Evolutionary conservation across 768 basidiomycete genomes (phyloP), one percentile per base, ranked within the genome.

Genomic region (Naganishia friedmannii): DNA sequence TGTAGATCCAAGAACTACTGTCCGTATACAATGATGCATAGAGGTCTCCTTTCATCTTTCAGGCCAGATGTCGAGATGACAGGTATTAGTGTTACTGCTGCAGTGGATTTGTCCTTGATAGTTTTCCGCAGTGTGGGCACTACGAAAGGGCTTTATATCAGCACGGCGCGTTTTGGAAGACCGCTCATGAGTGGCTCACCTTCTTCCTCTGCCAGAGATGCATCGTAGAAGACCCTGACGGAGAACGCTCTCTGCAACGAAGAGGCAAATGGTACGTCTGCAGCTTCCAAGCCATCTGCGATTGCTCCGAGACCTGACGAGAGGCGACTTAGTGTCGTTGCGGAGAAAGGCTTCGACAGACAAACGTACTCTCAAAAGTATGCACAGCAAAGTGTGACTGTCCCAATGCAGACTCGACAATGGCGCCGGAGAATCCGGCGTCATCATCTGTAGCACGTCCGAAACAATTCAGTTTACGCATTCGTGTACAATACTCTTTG

Each of bases 321-420:
- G 17, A n/a, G 39, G 34, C n/a, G 34, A 37, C 34, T 58, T n/a
- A 58, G 57, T 37, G 7, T 58, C 34, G 5, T 3, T 5, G 3
- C 13, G 17, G 31, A 28, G 57, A 17, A 2, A 42, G 28, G 55
- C 7, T 34, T 2, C 5, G n/a, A 21, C n/a, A 51, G 7, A 26
- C 48, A 13, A 51, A 51, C 55, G 13, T 45, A 69, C 57, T 54
- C 29, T 46, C 42, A 32, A 60, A 63, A 51, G 28, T 29, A 23
- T 69, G 68, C 37, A 69, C 58, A 19, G 68, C 56, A 63, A 69
- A 58, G 56, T 45, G 37, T 21, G 68, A 53, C 23, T 53, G 39
- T 21, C 68, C 68, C 12, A 58, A 37, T 17, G 31, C 21, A 7
- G 68, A 69, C 21, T 48, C 68, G 32, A 57, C 37, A 0, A 46